Base-by-base conservation (phyloP, 352 stramenopile species). In the Phytophthora ramorum region DNA sequence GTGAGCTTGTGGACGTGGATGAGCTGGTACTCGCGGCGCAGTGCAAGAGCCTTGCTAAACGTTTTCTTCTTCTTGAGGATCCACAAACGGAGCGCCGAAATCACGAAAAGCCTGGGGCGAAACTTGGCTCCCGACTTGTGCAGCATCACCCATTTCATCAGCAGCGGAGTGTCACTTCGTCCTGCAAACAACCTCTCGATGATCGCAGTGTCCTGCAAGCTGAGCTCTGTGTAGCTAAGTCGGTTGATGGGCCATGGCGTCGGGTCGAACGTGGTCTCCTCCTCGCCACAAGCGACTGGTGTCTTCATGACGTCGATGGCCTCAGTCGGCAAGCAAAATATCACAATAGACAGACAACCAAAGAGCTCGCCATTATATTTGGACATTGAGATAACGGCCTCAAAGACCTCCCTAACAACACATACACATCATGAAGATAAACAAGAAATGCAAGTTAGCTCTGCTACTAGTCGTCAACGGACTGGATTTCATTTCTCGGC, bases 81-180 rank as follows among this genome's bases (percentile, higher is more conserved):
- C 71, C 75, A 80, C 48, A 91, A 34, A 0, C 81, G 79, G 8
- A 90, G 71, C 1, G 78, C 66, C 2, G 82, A 91, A 16, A 91
- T 54, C 47, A 92, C 84, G 0, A 90, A 47, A 38, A 92, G 62
- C 2, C 78, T 74, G 40, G 78, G 72, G 17, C 72, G 65, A 43
- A 92, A 91, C 10, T 45, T 67, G 12, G 59, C 60, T 9, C 59
- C 45, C n/a, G 47, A 60, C 26, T 74, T 82, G 51, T 83, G 78
- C 7, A 79, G 30, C 60, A 89, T 73, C 34, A 87, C 69, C 84
- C 84, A 92, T 49, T 91, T 85, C 58, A 90, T 83, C 12, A 90
- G 41, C 52, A 82, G 17, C 0, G 83, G 81, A 0, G 74, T 54
- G 55, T 90, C 83, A 34, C 80, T 75, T 12, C 78, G 71, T 17